phyloP scores from a whole-genome alignment of 192 early-diverging fungal genomes.

The Podochytrium sp. region DNA sequence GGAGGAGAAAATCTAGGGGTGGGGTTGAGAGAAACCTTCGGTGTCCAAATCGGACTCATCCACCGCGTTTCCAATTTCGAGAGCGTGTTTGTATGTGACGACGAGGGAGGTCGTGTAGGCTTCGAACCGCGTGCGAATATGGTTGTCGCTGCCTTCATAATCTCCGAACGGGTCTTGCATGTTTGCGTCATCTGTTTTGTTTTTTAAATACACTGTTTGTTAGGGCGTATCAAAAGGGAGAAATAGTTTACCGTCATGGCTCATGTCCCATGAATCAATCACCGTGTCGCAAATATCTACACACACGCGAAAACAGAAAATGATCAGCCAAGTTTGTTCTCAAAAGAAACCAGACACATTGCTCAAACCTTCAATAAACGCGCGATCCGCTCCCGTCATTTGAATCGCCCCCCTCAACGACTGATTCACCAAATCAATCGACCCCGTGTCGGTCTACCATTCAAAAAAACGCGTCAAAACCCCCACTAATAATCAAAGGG shows the following conservation, averaged over 20 bases:
- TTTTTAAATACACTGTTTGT: no score
- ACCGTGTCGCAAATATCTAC: constrained; percentile 19
- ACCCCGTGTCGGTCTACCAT: constrained; percentile 26
- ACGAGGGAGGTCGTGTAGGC: constrained; percentile 1
- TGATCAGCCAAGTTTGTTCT: not conserved
- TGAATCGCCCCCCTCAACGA: not conserved
- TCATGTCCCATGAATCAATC: constrained; percentile 20
- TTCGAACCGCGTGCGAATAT: constrained; percentile 15
- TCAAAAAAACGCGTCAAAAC: not conserved
- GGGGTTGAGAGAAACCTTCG: not conserved
- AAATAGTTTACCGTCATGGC: not conserved
- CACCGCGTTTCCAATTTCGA: not conserved
- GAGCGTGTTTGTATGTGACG: constrained; percentile 6
- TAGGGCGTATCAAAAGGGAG: no score
- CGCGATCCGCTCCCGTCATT: constrained; percentile 14
- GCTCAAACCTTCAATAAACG: constrained; percentile 28
- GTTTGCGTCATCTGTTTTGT: constrained; percentile 14
- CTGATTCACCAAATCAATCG: constrained; percentile 17
- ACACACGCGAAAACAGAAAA: not conserved
- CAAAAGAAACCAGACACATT: not conserved
- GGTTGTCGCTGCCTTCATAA: constrained; percentile 24
- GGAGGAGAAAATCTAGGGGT: not conserved
- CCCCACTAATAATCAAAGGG: no score
- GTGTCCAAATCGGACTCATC: not conserved
- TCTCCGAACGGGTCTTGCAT: constrained; percentile 7